Conservation (phyloP, 768 basidiomycete species). For the Aureoboletus auriporus region DNA sequence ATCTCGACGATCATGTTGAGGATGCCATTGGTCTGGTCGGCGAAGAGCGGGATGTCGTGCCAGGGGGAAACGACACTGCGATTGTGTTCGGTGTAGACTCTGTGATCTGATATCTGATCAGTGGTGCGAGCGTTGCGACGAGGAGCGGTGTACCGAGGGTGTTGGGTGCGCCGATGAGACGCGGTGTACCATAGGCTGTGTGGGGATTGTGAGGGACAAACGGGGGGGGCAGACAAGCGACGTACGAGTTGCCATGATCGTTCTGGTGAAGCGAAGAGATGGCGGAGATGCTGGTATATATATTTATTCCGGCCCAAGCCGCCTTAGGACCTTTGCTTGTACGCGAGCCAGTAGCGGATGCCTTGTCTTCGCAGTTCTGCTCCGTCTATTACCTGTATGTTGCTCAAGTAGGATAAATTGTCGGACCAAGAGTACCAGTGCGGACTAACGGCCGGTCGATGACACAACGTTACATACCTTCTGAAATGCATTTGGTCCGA, state of each 20-base stretch:
- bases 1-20: constrained; percentile 99
- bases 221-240: background rate
- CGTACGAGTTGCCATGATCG: constrained; percentile 40
- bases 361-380: no score
- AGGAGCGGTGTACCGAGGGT: constrained; percentile 69
- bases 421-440: no score
- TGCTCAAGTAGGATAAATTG: no score
- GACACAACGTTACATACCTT: no score
- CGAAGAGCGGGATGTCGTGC: constrained; percentile 98
- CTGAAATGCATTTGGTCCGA: no score
- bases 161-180: constrained; percentile 84
- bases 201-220: constrained; percentile 49
- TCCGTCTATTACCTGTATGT: no score
- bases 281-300: constrained; percentile 72
- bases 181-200: constrained; percentile 34
- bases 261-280: constrained; percentile 47
- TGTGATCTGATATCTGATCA: constrained; percentile 68
- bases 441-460: no score
- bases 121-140: constrained; percentile 5
- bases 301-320: constrained; percentile 46
- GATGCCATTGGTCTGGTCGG: constrained; percentile 91
- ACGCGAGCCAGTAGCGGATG: no score
- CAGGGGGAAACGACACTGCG: constrained; percentile 79
- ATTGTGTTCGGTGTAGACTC: constrained; percentile 90
- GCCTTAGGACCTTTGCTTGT: no score